Percentiles rank a stretch among this genome's conserved stretches.
Evolutionary conservation across 305 asterid species (phyloP).

Genomic region (Fraxinus baroniana): DNA sequence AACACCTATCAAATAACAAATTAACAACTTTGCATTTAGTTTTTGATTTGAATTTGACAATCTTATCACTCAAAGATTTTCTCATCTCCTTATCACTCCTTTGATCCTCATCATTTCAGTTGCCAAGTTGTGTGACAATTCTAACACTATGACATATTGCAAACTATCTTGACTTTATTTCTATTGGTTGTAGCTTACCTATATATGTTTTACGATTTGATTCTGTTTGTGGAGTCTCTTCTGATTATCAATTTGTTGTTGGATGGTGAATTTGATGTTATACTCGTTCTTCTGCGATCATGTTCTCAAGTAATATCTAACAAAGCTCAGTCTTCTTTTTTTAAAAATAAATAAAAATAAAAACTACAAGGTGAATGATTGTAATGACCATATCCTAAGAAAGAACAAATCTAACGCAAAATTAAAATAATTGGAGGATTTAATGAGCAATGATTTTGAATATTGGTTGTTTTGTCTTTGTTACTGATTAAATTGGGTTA

Average conservation of each 20-base stretch:
- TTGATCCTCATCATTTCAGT: no score
- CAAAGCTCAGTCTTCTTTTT: background rate
- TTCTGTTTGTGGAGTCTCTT: background rate
- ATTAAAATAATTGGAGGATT: background rate
- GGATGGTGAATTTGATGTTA: conserved; percentile 18
- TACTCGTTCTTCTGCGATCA: conserved; percentile 2
- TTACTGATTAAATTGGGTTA: background rate
- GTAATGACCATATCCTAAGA: background rate
- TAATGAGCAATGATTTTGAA: conserved; percentile 10
- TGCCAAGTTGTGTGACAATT: no score
- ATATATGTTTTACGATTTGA: background rate
- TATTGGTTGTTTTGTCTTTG: background rate
- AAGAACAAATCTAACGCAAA: background rate
- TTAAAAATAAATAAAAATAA: no score
- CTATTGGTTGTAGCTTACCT: background rate
- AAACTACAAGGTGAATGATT: background rate
- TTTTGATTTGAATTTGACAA: no score
- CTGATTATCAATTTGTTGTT: conserved; percentile 16
- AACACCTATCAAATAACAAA: no score
- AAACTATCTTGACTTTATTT: background rate
- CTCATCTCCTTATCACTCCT: no score
- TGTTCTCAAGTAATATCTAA: background rate
- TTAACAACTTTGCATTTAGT: no score
- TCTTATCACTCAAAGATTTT: no score
- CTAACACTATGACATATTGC: no score